A percentile compares a stretch with the other conserved stretches of the same genome.
These are phyloP conservation scores for Leishmania braziliensis DNA, from an alignment of 208 protist genomes.

Conservation along the genomic window DNA sequence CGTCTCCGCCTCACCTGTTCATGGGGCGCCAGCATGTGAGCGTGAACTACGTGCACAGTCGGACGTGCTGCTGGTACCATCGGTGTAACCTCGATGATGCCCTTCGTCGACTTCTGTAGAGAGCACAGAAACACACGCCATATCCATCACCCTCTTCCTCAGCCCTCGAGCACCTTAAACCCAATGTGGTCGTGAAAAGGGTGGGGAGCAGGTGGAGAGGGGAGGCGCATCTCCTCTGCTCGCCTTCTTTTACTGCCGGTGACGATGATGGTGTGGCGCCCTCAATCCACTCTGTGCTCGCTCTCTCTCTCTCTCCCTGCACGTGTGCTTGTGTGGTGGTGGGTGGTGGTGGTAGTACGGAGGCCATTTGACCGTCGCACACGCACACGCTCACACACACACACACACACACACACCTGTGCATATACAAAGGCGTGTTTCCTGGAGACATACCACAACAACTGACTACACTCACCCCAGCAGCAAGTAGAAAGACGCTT, in stretches of 20 bases:
- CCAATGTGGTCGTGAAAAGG: not conserved
- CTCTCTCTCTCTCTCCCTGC: not conserved
- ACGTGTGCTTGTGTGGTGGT: not conserved
- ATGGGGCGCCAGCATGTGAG: not conserved
- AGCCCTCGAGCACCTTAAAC: not conserved
- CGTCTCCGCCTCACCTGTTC: not conserved
- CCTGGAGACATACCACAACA: not conserved
- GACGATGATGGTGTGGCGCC: not conserved
- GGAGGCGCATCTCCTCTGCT: not conserved
- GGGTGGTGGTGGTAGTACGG: not conserved
- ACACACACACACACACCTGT: not conserved
- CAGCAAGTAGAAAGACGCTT: not conserved
- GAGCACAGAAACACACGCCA: not conserved
- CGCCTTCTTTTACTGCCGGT: not conserved
- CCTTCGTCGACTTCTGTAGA: not conserved
- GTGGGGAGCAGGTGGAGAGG: not conserved
- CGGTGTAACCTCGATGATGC: not conserved
- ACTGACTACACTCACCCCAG: not conserved
- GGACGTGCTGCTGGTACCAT: not conserved
- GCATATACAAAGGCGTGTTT: not conserved
- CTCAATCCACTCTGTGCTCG: not conserved
- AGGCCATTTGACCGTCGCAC: not conserved
- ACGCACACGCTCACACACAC: not conserved
- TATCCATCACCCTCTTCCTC: not conserved
- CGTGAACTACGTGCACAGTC: no score